Base-by-base conservation (phyloP, 2,329 filamentous ascomycete genomes). In the Venturia aucupariae region DNA sequence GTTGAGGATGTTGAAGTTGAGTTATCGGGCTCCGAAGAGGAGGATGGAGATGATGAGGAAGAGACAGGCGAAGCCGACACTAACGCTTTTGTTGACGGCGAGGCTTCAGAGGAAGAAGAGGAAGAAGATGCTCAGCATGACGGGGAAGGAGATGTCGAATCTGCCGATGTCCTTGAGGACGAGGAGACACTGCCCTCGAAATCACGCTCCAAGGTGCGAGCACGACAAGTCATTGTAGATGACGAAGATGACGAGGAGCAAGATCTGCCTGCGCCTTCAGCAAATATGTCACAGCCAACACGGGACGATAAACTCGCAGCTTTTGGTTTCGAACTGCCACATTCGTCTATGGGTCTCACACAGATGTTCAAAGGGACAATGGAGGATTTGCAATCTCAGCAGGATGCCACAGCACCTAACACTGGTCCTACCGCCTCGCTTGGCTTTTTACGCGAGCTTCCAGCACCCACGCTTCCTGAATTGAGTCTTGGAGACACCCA, bases 301-400 rank as follows among this genome's bases (percentile, higher is more conserved):
- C 62, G 67, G n/a, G 42, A 35, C 38, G 19, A n/a, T 66, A 67
- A 6, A 67, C 55, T 70, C 68, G 17, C 69, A 72, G 64, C 63
- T 66, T 66, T 65, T 24, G 65, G 64, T 15, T 65, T 66, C 65
- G 46, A 35, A 6, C 19, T 38, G 5, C 41, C 60, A 27, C 55
- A 32, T 7, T 27, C 44, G n/a, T 35, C 27, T 79, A 6, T 96
- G 51, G 89, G 90, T 11, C 81, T 96, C 55, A 95, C 91, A 0
- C 92, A 96, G 70, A 93, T 94, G 67, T 97, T 96, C 72, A 90
- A 89, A 5, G 90, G 90, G 15, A 96, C 92, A 0, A 89, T 97
- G 85, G 91, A 90, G 60, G 86, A 84, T 44, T 79, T 57, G n/a
- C 41, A 46, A 24, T 35, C 62, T 30, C 62, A 63, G 27, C 62